phyloP scores from a whole-genome alignment of 768 basidiomycete genomes.

The Hygrocybe punicea region DNA sequence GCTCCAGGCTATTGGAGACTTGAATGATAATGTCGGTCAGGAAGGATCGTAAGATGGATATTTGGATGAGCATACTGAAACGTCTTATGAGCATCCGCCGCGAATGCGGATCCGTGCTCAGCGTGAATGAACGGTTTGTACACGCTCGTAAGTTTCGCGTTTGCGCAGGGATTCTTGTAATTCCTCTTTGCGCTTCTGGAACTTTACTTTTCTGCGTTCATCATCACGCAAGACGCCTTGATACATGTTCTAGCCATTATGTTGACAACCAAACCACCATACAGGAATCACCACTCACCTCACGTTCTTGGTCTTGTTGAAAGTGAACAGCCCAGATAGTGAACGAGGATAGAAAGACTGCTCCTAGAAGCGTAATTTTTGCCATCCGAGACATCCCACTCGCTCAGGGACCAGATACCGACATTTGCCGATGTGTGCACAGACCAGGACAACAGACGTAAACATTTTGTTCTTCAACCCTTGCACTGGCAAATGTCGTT shows the following conservation, averaged over 20 bases:
- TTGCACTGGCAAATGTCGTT: constrained; percentile 10
- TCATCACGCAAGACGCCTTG: constrained; percentile 88
- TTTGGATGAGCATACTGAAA: too few relatives aligned
- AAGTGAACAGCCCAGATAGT: constrained; percentile 90
- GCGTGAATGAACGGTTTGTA: constrained; percentile 33
- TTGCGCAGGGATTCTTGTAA: constrained; percentile 59
- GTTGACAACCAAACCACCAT: constrained; percentile 9
- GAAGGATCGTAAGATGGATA: too few relatives aligned
- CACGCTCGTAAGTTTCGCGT: constrained; percentile 61
- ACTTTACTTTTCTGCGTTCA: constrained; percentile 70
- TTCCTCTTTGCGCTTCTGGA: constrained; percentile 60
- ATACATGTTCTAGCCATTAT: constrained; percentile 73
- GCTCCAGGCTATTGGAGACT: too few relatives aligned
- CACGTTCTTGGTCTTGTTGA: constrained; percentile 77
- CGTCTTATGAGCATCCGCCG: too few relatives aligned
- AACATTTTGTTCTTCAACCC: constrained; percentile 11
- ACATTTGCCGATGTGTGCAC: constrained; percentile 13
- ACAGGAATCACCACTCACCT: constrained; percentile 44
- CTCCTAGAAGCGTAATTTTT: constrained; percentile 67
- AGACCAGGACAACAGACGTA: constrained; percentile 21
- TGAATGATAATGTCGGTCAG: too few relatives aligned
- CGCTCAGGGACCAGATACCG: too few relatives aligned
- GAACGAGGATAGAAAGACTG: constrained; percentile 58
- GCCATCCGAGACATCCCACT: constrained; percentile 67
- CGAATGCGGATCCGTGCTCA: too few relatives aligned